Evolutionary conservation across 2,329 filamentous ascomycete genomes (phyloP).

Genomic region (Didymella lethalis): DNA sequence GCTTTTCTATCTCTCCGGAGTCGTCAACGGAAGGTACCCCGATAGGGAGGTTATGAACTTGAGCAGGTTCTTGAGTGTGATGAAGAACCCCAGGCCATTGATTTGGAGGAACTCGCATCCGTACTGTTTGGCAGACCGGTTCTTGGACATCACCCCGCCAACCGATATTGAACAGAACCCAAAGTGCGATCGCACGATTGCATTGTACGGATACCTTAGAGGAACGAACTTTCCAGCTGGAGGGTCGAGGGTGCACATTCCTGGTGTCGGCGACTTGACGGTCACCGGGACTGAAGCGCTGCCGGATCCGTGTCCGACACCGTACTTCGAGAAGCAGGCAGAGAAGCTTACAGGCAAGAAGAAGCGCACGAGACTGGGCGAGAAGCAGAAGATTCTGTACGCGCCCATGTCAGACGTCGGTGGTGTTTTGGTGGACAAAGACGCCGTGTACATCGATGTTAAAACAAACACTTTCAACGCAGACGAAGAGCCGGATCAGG

Average conservation of each 20-base stretch:
- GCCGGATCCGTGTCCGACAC: slow-evolving; percentile 94
- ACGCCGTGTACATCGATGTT: slow-evolving; percentile 88
- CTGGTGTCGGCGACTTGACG: slow-evolving; percentile 87
- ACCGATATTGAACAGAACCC: slow-evolving; percentile 87
- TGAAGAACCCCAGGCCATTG: slow-evolving; percentile 98
- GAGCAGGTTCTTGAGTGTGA: slow-evolving; percentile 92
- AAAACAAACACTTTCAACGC: slow-evolving; percentile 75
- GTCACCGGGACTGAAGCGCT: slow-evolving; percentile 84
- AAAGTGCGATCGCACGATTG: slow-evolving; percentile 89
- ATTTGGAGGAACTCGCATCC: slow-evolving; percentile 97
- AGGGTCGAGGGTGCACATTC: slow-evolving; percentile 87
- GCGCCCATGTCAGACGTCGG: slow-evolving; percentile 98
- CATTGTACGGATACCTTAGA: slow-evolving; percentile 90
- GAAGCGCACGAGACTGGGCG: slow-evolving; percentile 80
- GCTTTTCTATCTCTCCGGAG: slow-evolving; percentile 93
- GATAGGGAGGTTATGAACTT: slow-evolving; percentile 96
- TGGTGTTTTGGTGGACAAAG: slow-evolving; percentile 93
- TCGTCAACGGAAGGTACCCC: slow-evolving; percentile 95
- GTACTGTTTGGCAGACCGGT: slow-evolving; percentile 91
- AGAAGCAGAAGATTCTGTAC: slow-evolving; percentile 96
- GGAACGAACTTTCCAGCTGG: slow-evolving; percentile 92
- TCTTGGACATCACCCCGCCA: slow-evolving; percentile 93
- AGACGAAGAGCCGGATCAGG: slow-evolving; percentile 67
- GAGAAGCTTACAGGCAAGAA: slow-evolving; percentile 86
- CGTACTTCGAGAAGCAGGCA: slow-evolving; percentile 84